Percentiles rank a stretch among this genome's conserved stretches.
These are phyloP conservation scores for Lactarius quietus DNA, from an alignment of 768 basidiomycete species.

Conservation along the genomic window DNA sequence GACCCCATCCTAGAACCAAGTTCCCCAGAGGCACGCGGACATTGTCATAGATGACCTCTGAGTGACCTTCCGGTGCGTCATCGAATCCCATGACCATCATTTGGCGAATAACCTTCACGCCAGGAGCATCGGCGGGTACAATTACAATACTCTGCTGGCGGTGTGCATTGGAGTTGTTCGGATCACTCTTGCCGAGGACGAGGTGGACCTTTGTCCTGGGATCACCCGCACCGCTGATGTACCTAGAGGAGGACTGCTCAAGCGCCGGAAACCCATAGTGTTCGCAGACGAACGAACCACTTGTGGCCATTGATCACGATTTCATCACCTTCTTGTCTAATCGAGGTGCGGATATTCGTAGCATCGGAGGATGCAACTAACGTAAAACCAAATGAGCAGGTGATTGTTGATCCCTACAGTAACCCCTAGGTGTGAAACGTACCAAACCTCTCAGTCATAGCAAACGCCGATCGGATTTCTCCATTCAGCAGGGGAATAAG, in stretches of 20 bases:
- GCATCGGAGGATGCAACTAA: slow-evolving; percentile 93
- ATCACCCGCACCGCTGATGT: slow-evolving; percentile 97
- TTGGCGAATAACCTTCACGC: slow-evolving; percentile 86
- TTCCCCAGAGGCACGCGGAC: slow-evolving; percentile 85
- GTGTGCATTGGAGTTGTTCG: slow-evolving; percentile 70
- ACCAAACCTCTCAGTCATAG: slow-evolving; percentile 97
- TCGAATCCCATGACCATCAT: slow-evolving; percentile 95
- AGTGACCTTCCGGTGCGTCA: slow-evolving; percentile 96
- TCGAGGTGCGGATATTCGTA: slow-evolving; percentile 88
- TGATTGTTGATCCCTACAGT: neutral
- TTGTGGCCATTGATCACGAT: slow-evolving; percentile 96
- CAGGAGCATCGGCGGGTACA: slow-evolving; percentile 83
- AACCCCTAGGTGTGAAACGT: slow-evolving; percentile 26
- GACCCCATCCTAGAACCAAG: slow-evolving; percentile 88
- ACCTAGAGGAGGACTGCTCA: slow-evolving; percentile 49
- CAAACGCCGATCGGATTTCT: slow-evolving; percentile 89
- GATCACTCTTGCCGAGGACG: slow-evolving; percentile 93
- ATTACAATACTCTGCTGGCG: slow-evolving; percentile 91
- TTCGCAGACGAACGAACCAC: slow-evolving; percentile 53
- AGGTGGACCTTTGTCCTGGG: slow-evolving; percentile 86
- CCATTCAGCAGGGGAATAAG: slow-evolving; percentile 84
- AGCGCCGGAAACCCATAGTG: neutral
- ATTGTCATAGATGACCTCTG: slow-evolving; percentile 91
- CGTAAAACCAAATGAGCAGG: slow-evolving; percentile 18
- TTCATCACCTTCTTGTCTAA: slow-evolving; percentile 76